Base-by-base conservation (phyloP, 2,329 filamentous ascomycete genomes). In the Chrysoporthe cubensis region DNA sequence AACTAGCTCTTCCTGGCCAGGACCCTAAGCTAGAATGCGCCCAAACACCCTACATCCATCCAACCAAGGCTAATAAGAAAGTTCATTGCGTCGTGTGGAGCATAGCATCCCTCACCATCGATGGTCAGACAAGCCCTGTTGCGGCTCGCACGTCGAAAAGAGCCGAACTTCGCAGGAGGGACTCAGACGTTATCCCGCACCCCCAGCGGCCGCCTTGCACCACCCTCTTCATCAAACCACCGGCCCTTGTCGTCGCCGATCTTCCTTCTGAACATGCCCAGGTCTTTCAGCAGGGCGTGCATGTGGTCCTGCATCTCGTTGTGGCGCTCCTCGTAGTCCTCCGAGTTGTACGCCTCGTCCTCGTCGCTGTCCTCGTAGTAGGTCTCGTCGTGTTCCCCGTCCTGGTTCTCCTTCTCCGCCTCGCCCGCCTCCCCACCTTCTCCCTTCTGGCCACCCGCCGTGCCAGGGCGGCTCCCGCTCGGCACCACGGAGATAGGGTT, bases 281-380 rank as follows among this genome's bases (percentile, higher is more conserved):
- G 76, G 73, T 98, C 94, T 73, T 89, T 88, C 71, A 99, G 83
- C 75, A 98, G 86, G 46, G 91, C 90, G 72, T 94, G 89, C 84
- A 97, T 95, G 75, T 93, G 89, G n/a, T 90, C 89, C 76, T 97
- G 92, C 81, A 94, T 87, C 70, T 94, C 86, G 52, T 85, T 83
- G 18, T 84, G 84, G 57, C 82, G 83, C 62, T 87, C 80, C 65
- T 87, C 84, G 69, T 84, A 82, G 69, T 83, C 78, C 48, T 80
- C 81, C 21, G 81, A 82, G 58, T 82, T 81, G 70, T 86, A 83
- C 54, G 85, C 85, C 37, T 85, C 84, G 54, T 87, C 87, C 60
- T 91, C 86, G 64, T 90, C 89, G 14, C 65, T 68, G 37, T 87
- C 85, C 60, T 88, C 85, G 62, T 83, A 81, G n/a, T 83, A 81